Conservation (phyloP, 768 basidiomycete species). For the Leccinum subgranulosum region DNA sequence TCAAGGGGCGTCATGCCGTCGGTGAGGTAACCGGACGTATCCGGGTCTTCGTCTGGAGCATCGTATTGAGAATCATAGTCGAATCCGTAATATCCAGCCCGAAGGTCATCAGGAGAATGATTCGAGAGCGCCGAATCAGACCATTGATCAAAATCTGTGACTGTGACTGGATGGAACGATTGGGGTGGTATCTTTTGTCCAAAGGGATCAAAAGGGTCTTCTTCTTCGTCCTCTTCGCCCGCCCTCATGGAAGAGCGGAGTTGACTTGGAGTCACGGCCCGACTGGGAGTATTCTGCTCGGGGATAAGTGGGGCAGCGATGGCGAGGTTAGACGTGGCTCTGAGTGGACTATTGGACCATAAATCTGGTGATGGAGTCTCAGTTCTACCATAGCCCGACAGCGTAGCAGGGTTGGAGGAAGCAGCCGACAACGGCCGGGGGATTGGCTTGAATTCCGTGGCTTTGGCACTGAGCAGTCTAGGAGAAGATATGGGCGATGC, state of each 20-base stretch:
- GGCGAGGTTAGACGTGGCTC: conserved; percentile 80
- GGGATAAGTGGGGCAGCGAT: conserved; percentile 89
- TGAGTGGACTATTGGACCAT: conserved; percentile 72
- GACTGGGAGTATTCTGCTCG: conserved; percentile 50
- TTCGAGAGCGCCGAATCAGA: conserved; percentile 51
- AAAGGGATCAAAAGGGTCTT: conserved; percentile 81
- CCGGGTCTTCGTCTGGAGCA: conserved; percentile 40
- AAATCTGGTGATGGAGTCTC: conserved; percentile 89
- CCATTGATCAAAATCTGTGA: conserved; percentile 64
- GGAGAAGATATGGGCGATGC: conserved; percentile 85
- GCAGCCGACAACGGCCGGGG: conserved; percentile 73
- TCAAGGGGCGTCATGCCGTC: conserved; percentile 98
- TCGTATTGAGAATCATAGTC: conserved; percentile 34
- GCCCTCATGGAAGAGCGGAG: conserved; percentile 58
- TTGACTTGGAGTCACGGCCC: conserved; percentile 67
- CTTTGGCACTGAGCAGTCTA: conserved; percentile 84
- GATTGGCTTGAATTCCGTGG: conserved; percentile 84
- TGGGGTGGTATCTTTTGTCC: conserved; percentile 41
- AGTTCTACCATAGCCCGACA: conserved; percentile 47
- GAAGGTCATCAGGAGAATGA: conserved; percentile 51
- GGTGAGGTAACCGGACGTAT: conserved; percentile 60
- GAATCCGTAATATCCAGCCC: conserved; percentile 29
- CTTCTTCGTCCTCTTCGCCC: conserved; percentile 44
- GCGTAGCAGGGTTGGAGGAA: conserved; percentile 52
- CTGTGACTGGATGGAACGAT: conserved; percentile 60